Base-by-base conservation (phyloP, 2,329 filamentous ascomycete genomes). In the Torrubiellomyces zombiae region DNA sequence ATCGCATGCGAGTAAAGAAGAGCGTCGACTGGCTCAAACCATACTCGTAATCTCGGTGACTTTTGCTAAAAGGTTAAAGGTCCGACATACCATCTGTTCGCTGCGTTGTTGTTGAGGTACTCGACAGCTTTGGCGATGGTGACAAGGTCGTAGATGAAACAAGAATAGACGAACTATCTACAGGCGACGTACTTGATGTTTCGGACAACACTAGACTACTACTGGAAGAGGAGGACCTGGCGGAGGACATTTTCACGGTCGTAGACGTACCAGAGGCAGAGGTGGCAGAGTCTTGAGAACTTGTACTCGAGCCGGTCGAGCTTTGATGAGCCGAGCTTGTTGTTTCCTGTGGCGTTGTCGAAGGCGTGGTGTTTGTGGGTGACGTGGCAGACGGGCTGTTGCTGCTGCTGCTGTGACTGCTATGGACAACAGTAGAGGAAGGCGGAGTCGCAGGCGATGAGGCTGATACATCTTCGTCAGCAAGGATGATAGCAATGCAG, bases 71-170 rank as follows among this genome's bases (percentile, higher is more conserved):
- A n/a, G n/a, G n/a, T n/a, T n/a, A n/a, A n/a, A n/a, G n/a, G n/a
- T n/a, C n/a, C n/a, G n/a, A n/a, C n/a, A n/a, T n/a, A n/a, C n/a
- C n/a, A n/a, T n/a, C n/a, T n/a, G n/a, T n/a, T n/a, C n/a, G n/a
- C n/a, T n/a, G n/a, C n/a, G n/a, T n/a, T n/a, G n/a, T n/a, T n/a
- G n/a, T n/a, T n/a, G n/a, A n/a, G n/a, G n/a, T n/a, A n/a, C n/a
- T n/a, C n/a, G n/a, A n/a, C n/a, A 14, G 44, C 33, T 5, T 37
- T 43, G 14, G 47, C 47, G 5, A 45, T 42, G 12, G 48, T 52
- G 14, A 51, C 44, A 6, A 47, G 45, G 9, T 37, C 31, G 16
- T 41, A 35, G n/a, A n/a, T n/a, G n/a, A n/a, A n/a, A n/a, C n/a
- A 35, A 37, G 39, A 38, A 34, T 45, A 37, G 31, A 40, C 30